Conservation (phyloP, 225 moss, liverwort and hornwort species). For the Sphagnum tenellum region DNA sequence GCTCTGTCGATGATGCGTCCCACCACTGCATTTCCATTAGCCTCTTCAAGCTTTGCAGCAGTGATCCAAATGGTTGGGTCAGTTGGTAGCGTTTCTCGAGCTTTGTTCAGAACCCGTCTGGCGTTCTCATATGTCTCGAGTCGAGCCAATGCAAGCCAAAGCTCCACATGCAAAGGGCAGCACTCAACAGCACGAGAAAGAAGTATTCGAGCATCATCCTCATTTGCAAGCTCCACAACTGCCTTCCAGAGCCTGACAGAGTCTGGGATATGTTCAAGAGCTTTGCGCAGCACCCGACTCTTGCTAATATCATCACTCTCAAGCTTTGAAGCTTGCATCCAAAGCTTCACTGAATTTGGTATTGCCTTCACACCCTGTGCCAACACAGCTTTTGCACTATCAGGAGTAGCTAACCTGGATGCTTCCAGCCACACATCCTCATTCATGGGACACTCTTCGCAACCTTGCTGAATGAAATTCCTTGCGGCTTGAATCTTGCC, state of each 20-base stretch:
- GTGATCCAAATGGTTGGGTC: constrained; percentile 93
- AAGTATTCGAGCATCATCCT: constrained; percentile 80
- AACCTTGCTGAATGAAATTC: constrained; percentile 81
- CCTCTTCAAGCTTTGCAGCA: constrained; percentile 91
- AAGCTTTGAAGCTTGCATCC: constrained; percentile 92
- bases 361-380: constrained; percentile 92
- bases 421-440: constrained; percentile 93
- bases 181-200: constrained; percentile 85
- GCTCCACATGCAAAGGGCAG: constrained; percentile 88
- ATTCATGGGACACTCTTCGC: constrained; percentile 83
- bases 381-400: constrained; percentile 73
- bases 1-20: constrained; percentile 69
- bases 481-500: constrained; percentile 79
- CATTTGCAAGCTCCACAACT: constrained; percentile 84
- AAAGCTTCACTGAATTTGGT: constrained; percentile 90
- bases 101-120: constrained; percentile 81
- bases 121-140: constrained; percentile 86
- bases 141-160: constrained; percentile 87
- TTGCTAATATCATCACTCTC: constrained; percentile 76
- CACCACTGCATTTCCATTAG: constrained; percentile 64
- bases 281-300: constrained; percentile 80
- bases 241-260: constrained; percentile 97
- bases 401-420: constrained; percentile 66
- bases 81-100: constrained; percentile 65
- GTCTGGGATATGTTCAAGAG: constrained; percentile 88